Evolutionary conservation across 768 basidiomycete genomes (phyloP).

Genomic region (Termitomyces sp.): DNA sequence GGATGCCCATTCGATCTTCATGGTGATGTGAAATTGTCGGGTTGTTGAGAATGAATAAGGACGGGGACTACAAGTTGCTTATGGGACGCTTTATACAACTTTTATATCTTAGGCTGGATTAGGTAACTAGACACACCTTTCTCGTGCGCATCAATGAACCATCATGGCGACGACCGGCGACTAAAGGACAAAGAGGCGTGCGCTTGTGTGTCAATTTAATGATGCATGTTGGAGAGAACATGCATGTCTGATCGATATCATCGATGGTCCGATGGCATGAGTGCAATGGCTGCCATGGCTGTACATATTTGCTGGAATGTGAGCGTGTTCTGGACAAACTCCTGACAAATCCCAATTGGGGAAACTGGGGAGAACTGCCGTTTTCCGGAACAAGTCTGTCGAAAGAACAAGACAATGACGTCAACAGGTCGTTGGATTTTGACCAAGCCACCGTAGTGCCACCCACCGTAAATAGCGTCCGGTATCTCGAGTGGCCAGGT

Average conservation of each 20-base stretch:
- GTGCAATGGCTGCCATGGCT: too few species aligned
- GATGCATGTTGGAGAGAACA: background rate
- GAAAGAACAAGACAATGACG: slow-evolving; percentile 7
- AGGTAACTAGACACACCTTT: slow-evolving; percentile 14
- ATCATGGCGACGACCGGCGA: background rate
- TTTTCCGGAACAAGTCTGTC: background rate
- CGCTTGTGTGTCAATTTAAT: background rate
- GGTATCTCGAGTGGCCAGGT: slow-evolving; percentile 7
- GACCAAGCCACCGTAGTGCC: too few species aligned
- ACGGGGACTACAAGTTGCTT: background rate
- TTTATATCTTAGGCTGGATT: slow-evolving; percentile 13
- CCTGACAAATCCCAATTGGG: too few species aligned
- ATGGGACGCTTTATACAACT: background rate
- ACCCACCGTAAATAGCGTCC: too few species aligned
- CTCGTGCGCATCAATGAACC: slow-evolving; percentile 10
- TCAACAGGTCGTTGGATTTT: background rate
- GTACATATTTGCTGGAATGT: too few species aligned
- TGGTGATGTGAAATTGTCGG: slow-evolving; percentile 18
- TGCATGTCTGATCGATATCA: background rate
- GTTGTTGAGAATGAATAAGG: slow-evolving; percentile 4
- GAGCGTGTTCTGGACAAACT: too few species aligned
- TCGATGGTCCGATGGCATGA: background rate
- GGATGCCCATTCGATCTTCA: slow-evolving; percentile 55
- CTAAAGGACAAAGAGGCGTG: background rate
- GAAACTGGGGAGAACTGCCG: too few species aligned